Percentiles rank a stretch among this genome's conserved stretches.
Conservation (phyloP, 371 early-diverging fungal genomes). For the Rhizopus stolonifer region DNA sequence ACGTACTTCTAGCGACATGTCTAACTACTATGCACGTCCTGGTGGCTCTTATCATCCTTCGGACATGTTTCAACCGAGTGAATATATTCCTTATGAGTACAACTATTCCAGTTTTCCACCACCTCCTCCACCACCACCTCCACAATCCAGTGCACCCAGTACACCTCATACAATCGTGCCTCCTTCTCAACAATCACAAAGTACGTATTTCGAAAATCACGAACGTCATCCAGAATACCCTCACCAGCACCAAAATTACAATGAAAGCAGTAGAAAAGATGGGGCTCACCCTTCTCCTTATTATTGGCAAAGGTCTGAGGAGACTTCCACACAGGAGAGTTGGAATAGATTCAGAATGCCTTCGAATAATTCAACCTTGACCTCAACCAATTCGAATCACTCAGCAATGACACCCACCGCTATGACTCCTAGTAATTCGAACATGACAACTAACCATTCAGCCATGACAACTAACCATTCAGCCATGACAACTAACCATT, state of each 20-base stretch:
- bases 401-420: no score
- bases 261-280: not conserved
- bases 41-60: slow-evolving; percentile 4
- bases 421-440: no score
- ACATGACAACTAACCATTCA: no score
- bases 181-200: slow-evolving; percentile 3
- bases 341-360: slow-evolving; percentile 1
- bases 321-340: not conserved
- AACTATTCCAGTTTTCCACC: not conserved
- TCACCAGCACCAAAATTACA: not conserved
- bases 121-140: slow-evolving; percentile 4
- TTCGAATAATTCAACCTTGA: not conserved
- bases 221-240: slow-evolving; percentile 1
- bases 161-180: slow-evolving; percentile 6
- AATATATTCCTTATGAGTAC: slow-evolving; percentile 16
- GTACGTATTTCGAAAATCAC: not conserved
- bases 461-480: no score
- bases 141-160: no score
- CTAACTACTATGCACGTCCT: slow-evolving; percentile 54
- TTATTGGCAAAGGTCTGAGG: slow-evolving; percentile 1
- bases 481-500: no score
- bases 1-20: not conserved
- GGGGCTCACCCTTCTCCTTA: not conserved
- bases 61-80: slow-evolving; percentile 18
- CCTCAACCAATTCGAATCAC: no score